Percentiles rank a stretch among this genome's conserved stretches.
Evolutionary conservation across 2,329 filamentous ascomycete genomes (phyloP).

Genomic region (Gliomastix tumulicola): DNA sequence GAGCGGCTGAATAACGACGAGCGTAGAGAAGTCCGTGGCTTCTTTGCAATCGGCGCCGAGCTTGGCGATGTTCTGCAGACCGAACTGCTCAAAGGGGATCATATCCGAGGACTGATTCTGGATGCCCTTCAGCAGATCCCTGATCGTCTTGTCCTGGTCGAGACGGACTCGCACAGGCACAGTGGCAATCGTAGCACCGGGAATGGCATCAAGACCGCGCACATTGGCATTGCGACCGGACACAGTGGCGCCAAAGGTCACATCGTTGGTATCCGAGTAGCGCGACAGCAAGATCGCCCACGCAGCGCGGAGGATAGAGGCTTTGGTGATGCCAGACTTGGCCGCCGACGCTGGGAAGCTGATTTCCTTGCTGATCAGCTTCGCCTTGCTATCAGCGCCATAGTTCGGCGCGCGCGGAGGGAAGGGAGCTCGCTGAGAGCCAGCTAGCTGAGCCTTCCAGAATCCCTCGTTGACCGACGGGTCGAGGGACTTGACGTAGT

Average conservation of each 20-base stretch:
- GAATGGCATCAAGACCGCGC: slow-evolving; percentile 5
- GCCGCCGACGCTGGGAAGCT: background rate
- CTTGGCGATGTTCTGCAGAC: slow-evolving; percentile 13
- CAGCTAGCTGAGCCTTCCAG: slow-evolving; percentile 1
- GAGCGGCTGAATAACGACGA: slow-evolving; percentile 9
- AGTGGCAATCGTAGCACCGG: slow-evolving; percentile 8
- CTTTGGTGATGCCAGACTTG: background rate
- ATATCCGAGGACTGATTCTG: slow-evolving; percentile 9
- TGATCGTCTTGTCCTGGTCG: slow-evolving; percentile 4
- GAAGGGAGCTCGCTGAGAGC: slow-evolving; percentile 6
- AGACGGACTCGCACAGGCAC: slow-evolving; percentile 7
- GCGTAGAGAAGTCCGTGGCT: slow-evolving; percentile 12
- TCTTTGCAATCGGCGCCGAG: slow-evolving; percentile 6
- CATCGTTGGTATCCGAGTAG: slow-evolving; percentile 5
- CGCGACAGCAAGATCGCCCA: slow-evolving; percentile 3
- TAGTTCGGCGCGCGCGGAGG: slow-evolving; percentile 1
- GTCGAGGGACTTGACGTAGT: background rate
- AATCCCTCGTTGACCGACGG: background rate
- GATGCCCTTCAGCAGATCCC: slow-evolving; percentile 7
- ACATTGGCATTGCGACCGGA: slow-evolving; percentile 7
- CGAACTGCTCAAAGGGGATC: slow-evolving; percentile 11
- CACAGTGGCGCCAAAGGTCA: slow-evolving; percentile 9
- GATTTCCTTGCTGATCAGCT: background rate
- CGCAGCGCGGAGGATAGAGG: slow-evolving; percentile 5
- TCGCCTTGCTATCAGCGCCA: background rate